Conservation (phyloP, 179 eudicot species). For the Silene noctiflora region DNA sequence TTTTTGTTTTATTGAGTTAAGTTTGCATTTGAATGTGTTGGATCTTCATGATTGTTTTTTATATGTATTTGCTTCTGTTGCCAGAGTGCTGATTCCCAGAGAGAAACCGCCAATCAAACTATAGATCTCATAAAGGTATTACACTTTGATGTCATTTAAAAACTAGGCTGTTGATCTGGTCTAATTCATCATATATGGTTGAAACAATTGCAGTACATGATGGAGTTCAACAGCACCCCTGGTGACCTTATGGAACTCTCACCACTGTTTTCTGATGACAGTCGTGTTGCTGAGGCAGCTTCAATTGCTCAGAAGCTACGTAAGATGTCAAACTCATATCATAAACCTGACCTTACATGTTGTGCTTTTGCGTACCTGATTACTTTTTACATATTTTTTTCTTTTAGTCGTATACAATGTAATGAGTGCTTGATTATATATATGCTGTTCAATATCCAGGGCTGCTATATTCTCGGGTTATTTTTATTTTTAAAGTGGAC, state of each 20-base stretch:
- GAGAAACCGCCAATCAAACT: conserved; percentile 93
- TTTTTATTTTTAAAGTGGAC: neutral
- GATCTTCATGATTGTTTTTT: conserved; percentile 12
- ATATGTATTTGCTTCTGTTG: conserved; percentile 21
- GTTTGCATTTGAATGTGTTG: neutral
- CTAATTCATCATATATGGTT: conserved; percentile 4
- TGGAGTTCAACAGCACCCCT: conserved; percentile 99
- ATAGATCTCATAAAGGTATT: conserved; percentile 94
- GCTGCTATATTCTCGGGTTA: neutral
- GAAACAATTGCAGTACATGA: conserved; percentile 63
- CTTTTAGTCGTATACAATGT: neutral
- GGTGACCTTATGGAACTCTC: conserved; percentile 99
- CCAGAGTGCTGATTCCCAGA: conserved; percentile 99
- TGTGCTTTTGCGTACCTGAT: neutral
- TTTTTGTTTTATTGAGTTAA: neutral
- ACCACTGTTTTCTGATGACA: conserved; percentile 93
- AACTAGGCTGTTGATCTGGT: neutral
- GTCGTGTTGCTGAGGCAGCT: conserved; percentile 99
- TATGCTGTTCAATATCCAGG: too few species aligned
- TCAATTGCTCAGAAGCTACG: conserved; percentile 97
- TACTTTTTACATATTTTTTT: neutral
- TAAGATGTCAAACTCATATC: conserved; percentile 40
- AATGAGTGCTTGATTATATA: neutral
- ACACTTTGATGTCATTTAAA: conserved; percentile 8
- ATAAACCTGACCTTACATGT: conserved; percentile 7